Evolutionary conservation across 352 stramenopile genomes (phyloP).

Genomic region (Globisporangium iwayamae): DNA sequence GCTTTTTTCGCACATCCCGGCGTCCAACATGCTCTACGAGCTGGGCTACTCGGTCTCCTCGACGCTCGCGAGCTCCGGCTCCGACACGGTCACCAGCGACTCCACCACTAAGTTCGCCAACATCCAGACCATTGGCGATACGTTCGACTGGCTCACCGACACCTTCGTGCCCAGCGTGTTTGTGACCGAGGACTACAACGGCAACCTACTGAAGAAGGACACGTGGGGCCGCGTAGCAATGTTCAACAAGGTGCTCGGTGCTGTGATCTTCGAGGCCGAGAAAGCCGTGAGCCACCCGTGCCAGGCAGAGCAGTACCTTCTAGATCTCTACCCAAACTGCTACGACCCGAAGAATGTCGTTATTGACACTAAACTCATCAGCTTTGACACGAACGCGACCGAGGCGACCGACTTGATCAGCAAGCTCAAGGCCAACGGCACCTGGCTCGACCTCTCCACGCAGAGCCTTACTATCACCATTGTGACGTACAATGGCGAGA

Average conservation of each 20-base stretch:
- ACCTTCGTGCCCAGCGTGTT: conserved; percentile 42
- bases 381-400: conserved; percentile 40
- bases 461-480: conserved; percentile 39
- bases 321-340: conserved; percentile 41
- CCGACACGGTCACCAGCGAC: conserved; percentile 38
- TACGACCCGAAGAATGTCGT: conserved; percentile 28
- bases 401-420: conserved; percentile 22
- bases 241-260: conserved; percentile 38
- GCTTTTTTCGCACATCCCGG: conserved; percentile 42
- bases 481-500: conserved; percentile 53
- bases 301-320: conserved; percentile 26
- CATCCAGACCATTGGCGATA: conserved; percentile 31
- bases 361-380: conserved; percentile 28
- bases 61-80: conserved; percentile 33
- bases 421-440: conserved; percentile 23
- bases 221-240: conserved; percentile 24
- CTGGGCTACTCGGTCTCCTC: conserved; percentile 30
- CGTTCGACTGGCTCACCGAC: conserved; percentile 43
- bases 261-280: conserved; percentile 31
- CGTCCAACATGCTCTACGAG: conserved; percentile 26
- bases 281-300: conserved; percentile 22
- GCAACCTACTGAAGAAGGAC: conserved; percentile 22
- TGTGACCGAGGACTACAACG: conserved; percentile 51
- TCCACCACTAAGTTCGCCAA: conserved; percentile 49
- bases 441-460: conserved; percentile 39